These are phyloP conservation scores for Boletus sp. DNA, from an alignment of 768 basidiomycete species.

Conservation along the genomic window DNA sequence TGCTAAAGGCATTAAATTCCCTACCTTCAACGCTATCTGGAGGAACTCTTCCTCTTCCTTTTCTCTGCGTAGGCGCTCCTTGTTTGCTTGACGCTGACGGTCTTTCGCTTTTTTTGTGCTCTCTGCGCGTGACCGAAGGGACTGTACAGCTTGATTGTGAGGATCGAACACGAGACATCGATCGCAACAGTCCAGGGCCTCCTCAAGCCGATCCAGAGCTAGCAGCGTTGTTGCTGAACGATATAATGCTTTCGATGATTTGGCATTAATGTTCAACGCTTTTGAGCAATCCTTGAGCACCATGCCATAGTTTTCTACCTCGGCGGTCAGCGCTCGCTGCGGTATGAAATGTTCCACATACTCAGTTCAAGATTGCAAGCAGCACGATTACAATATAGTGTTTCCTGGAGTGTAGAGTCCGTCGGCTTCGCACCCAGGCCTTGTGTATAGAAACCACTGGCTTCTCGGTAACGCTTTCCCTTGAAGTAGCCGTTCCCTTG, in stretches of 20 bases:
- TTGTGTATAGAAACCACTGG: constrained; percentile 85
- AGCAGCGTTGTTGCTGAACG: constrained; percentile 78
- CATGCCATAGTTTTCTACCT: constrained; percentile 79
- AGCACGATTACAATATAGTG: constrained; percentile 83
- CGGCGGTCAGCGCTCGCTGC: not conserved
- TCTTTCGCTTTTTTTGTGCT: constrained; percentile 50
- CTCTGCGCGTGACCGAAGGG: constrained; percentile 45
- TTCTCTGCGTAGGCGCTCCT: constrained; percentile 47
- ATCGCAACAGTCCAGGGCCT: constrained; percentile 79
- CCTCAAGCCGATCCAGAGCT: constrained; percentile 69
- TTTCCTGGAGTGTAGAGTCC: constrained; percentile 53
- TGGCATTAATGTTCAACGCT: constrained; percentile 58
- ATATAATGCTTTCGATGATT: constrained; percentile 80
- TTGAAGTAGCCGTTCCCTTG: constrained; percentile 95
- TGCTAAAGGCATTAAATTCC: constrained; percentile 17
- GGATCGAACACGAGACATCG: constrained; percentile 61
- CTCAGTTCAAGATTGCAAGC: constrained; percentile 90
- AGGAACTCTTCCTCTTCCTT: constrained; percentile 53
- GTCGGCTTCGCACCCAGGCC: constrained; percentile 83
- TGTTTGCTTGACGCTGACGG: constrained; percentile 46
- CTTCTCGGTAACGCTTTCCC: constrained; percentile 83
- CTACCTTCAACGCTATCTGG: constrained; percentile 61
- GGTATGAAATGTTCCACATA: constrained; percentile 35
- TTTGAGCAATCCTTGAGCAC: constrained; percentile 83
- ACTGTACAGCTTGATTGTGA: constrained; percentile 51